phyloP scores from a whole-genome alignment of 345 rosid species.

The Eucalyptus dawsonii region DNA sequence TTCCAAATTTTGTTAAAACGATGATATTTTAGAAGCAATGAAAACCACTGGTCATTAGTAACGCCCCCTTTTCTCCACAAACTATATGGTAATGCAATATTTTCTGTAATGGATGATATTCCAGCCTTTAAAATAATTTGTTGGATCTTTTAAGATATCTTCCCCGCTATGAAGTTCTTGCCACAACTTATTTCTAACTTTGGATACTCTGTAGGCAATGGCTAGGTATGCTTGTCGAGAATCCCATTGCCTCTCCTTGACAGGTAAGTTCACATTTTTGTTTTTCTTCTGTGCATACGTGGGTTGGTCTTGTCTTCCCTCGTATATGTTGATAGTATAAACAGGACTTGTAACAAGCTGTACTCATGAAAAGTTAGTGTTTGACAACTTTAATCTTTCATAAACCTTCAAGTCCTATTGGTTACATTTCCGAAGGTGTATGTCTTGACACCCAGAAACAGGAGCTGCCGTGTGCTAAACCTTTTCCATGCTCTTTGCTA shows the following conservation, averaged over 20 bases:
- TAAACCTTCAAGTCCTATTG: background rate
- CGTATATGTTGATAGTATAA: background rate
- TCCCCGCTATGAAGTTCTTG: background rate
- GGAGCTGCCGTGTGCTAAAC: background rate
- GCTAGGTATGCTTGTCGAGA: conserved; percentile 81
- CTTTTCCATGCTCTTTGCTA: background rate
- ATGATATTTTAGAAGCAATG: background rate
- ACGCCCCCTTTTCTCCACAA: background rate
- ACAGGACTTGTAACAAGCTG: background rate
- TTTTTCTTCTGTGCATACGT: background rate
- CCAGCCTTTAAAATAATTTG: background rate
- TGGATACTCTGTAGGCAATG: conserved; percentile 50
- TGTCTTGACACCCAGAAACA: background rate
- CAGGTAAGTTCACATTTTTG: conserved; percentile 28
- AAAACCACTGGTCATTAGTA: background rate
- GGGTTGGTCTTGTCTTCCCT: background rate
- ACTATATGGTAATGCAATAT: background rate
- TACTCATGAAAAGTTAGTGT: background rate
- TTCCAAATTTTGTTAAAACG: background rate
- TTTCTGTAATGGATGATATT: background rate
- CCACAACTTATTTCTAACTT: background rate
- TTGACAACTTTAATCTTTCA: background rate
- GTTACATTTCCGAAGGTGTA: background rate
- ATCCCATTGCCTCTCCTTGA: conserved; percentile 65
- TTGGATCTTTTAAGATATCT: background rate